Percentiles rank a stretch among this genome's conserved stretches.
These are phyloP conservation scores for Phialophora verrucosa DNA, from an alignment of 2,329 filamentous ascomycete species.

Conservation along the genomic window DNA sequence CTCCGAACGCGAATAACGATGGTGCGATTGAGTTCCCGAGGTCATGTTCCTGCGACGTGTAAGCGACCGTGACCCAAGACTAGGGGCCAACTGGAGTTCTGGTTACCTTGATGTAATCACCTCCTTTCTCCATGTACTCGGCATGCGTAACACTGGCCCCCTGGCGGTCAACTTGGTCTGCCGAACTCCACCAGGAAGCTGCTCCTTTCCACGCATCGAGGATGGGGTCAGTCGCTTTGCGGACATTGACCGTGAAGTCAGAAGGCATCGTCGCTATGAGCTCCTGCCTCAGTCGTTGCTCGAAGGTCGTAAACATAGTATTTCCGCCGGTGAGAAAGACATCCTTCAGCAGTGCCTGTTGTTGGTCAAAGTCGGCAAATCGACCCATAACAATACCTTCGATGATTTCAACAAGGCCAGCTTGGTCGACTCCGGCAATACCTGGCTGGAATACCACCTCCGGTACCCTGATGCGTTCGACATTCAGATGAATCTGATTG, in stretches of 20 bases:
- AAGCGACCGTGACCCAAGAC: slow-evolving; percentile 12
- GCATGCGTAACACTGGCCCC: slow-evolving; percentile 73
- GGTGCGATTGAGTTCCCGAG: slow-evolving; percentile 35
- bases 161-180: slow-evolving; percentile 63
- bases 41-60: slow-evolving; percentile 36
- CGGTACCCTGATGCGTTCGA: slow-evolving; percentile 91
- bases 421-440: slow-evolving; percentile 91
- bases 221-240: slow-evolving; percentile 75
- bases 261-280: slow-evolving; percentile 74
- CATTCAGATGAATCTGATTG: slow-evolving; percentile 92
- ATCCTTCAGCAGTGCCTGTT: slow-evolving; percentile 76
- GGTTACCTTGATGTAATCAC: slow-evolving; percentile 84
- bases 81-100: slow-evolving; percentile 1
- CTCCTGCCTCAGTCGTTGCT: slow-evolving; percentile 77
- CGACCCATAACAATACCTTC: slow-evolving; percentile 88
- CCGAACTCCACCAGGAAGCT: slow-evolving; percentile 73
- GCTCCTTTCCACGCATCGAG: slow-evolving; percentile 94
- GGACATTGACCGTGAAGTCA: slow-evolving; percentile 69
- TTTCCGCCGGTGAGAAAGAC: slow-evolving; percentile 96
- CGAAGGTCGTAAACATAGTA: slow-evolving; percentile 83
- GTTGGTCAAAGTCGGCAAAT: slow-evolving; percentile 62
- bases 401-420: slow-evolving; percentile 88
- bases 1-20: slow-evolving; percentile 24
- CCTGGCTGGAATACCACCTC: slow-evolving; percentile 92
- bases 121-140: slow-evolving; percentile 90